Conservation (phyloP, 352 stramenopile genomes). For the Phytopythium sindhum region DNA sequence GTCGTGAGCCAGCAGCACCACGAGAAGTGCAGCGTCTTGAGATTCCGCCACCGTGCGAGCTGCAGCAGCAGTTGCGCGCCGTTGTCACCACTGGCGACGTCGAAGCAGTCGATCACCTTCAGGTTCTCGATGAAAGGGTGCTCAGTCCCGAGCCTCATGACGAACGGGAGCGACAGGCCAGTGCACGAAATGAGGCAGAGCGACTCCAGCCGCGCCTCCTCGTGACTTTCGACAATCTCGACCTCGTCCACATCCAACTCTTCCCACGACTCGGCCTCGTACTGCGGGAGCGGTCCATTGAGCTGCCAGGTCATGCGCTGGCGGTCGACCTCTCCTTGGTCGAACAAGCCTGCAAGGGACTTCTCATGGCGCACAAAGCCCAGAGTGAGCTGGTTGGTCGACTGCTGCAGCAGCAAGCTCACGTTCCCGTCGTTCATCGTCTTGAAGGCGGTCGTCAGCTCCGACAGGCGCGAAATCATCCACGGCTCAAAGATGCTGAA, state of each 20-base stretch:
- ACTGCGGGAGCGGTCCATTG: slow-evolving; percentile 16
- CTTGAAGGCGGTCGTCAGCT: slow-evolving; percentile 65
- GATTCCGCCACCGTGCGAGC: slow-evolving; percentile 42
- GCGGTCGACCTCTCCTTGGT: slow-evolving; percentile 24
- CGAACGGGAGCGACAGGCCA: slow-evolving; percentile 49
- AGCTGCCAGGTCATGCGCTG: slow-evolving; percentile 48
- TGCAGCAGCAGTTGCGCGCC: slow-evolving; percentile 45
- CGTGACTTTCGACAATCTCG: slow-evolving; percentile 54
- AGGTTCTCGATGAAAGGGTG: slow-evolving; percentile 59
- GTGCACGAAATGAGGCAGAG: slow-evolving; percentile 72
- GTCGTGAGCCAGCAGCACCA: slow-evolving; percentile 83
- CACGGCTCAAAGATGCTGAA: slow-evolving; percentile 69
- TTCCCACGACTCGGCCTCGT: slow-evolving; percentile 65
- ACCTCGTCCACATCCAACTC: slow-evolving; percentile 69
- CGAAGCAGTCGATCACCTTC: slow-evolving; percentile 72
- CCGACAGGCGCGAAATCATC: slow-evolving; percentile 68
- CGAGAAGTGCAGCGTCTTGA: slow-evolving; percentile 71
- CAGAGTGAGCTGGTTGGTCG: slow-evolving; percentile 57
- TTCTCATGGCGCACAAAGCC: slow-evolving; percentile 67
- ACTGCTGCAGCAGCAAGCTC: slow-evolving; percentile 50
- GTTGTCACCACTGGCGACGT: slow-evolving; percentile 35
- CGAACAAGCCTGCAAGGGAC: slow-evolving; percentile 37
- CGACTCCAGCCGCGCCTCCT: slow-evolving; percentile 46
- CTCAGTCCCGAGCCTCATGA: slow-evolving; percentile 28
- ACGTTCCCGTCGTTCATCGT: slow-evolving; percentile 70